Evolutionary conservation across 176 grass and related monocot genomes (phyloP), one percentile per base, ranked within the genome.

Genomic region (sorghum (Sorghum bicolor)): DNA sequence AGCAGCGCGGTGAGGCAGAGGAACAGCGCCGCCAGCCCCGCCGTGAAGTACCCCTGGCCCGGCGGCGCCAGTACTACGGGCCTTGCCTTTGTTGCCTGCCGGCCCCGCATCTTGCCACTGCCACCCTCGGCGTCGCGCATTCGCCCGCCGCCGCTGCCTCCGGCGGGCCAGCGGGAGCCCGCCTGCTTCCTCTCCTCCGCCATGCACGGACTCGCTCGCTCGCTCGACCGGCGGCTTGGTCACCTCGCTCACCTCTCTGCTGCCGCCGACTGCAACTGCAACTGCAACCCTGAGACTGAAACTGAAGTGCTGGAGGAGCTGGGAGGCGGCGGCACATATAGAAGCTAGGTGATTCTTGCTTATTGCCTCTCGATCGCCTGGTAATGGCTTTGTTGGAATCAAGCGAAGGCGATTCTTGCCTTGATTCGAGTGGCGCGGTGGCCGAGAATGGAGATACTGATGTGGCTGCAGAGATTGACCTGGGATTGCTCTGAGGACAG

Each of bases 1-100:
- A 92, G 87, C 81, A 83, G 81, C 81, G 90, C 80, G 57, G 76
- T 81, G 28, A 92, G 80, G 69, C 70, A 80, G 24, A 84, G 13
- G 55, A 92, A 86, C 57, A 89, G 53, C 70, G 29, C 62, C 31
- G 72, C 53, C 80, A 86, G 81, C 38, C 79, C 65, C 36, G 25
- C 43, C 38, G 87, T 92, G 87, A 92, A 92, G 81, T 89, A 87
- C 3, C 64, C 71, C 48, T 80, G 78, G 6, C 17, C 53, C 1
- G 32, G 7, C 10, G 19, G n/a, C 75, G 2, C 5, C 37, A 34
- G 62, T 1, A 34, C 2, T 1, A 34, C 4, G n/a, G 5, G 13
- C n/a, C 58, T 61, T 1, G 17, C 60, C 24, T 8, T 33, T 30
- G 44, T 1, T 24, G 30, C 6, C 74, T 32, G 64, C 5, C 25